A percentile compares a stretch with the other conserved stretches of the same genome.
Evolutionary conservation across 106 monocot genomes (phyloP).

Genomic region (Allium sativum): DNA sequence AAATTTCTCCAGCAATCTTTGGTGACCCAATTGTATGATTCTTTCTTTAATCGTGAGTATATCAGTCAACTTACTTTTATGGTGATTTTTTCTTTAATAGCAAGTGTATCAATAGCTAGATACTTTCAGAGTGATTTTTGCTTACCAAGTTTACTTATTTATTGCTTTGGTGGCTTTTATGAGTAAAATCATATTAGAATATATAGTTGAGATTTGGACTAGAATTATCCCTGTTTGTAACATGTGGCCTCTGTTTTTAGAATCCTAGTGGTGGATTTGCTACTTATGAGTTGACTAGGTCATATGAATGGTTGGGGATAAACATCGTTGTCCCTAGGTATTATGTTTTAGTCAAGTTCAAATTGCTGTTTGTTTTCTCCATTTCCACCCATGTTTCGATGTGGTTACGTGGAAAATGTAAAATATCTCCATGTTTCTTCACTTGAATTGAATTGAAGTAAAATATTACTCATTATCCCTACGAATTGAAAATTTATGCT

Average conservation of each 20-base stretch:
- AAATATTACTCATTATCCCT: too few species aligned
- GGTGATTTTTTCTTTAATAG: too few species aligned
- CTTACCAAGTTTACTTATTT: not conserved
- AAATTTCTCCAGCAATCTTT: conserved; percentile 52
- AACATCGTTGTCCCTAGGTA: not conserved
- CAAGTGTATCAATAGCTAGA: too few species aligned
- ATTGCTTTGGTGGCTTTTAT: not conserved
- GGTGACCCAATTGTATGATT: conserved; percentile 61
- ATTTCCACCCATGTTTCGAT: too few species aligned
- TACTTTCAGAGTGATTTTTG: not conserved
- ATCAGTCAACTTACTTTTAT: not conserved
- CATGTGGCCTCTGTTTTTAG: conserved; percentile 14
- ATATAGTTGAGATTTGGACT: too few species aligned
- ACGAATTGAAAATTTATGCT: too few species aligned
- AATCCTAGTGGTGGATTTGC: conserved; percentile 85
- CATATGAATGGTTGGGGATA: conserved; percentile 92
- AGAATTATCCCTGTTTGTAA: too few species aligned
- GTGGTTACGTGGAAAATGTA: too few species aligned
- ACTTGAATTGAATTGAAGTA: too few species aligned
- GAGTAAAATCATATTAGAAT: too few species aligned
- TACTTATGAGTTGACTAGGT: conserved; percentile 85
- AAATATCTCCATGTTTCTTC: too few species aligned
- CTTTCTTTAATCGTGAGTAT: conserved; percentile 64
- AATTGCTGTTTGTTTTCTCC: too few species aligned
- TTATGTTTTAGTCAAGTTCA: not conserved